These are phyloP conservation scores for Trichoderma aggressivum DNA, from an alignment of 2,329 filamentous ascomycete genomes.

Conservation along the genomic window DNA sequence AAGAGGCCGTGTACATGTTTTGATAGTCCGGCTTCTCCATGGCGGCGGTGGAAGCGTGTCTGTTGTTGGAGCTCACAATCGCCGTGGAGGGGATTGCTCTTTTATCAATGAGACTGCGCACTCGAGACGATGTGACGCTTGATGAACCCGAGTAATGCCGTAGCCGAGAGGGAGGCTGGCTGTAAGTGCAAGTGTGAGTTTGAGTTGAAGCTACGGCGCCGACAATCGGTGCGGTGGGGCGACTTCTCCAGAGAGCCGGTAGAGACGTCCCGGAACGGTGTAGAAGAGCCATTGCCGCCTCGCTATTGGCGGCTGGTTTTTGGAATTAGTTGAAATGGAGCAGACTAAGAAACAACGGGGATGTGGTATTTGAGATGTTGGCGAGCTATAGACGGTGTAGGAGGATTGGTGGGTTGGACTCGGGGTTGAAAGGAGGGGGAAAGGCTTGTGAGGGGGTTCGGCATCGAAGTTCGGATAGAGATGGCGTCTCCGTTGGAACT, in stretches of 20 bases:
- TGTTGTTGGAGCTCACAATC: slow-evolving; percentile 4
- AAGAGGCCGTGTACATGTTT: slow-evolving; percentile 68
- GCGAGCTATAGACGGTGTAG: not conserved
- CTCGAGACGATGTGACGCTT: not conserved
- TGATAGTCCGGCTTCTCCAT: slow-evolving; percentile 23
- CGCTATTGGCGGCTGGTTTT: not conserved
- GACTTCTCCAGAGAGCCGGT: slow-evolving; percentile 25
- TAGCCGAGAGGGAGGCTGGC: slow-evolving; percentile 1
- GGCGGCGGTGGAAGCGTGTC: slow-evolving; percentile 20
- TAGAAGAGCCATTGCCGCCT: slow-evolving; percentile 28
- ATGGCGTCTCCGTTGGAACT: not conserved
- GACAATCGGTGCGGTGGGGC: slow-evolving; percentile 18
- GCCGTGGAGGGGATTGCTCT: not conserved
- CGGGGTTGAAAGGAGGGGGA: not conserved
- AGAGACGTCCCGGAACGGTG: slow-evolving; percentile 27
- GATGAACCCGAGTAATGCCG: not conserved
- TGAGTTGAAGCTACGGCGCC: slow-evolving; percentile 11
- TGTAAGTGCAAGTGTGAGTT: slow-evolving; percentile 7
- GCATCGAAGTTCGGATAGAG: not conserved
- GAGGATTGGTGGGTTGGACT: not conserved
- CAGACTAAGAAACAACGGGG: not conserved
- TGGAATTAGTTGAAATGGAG: not conserved
- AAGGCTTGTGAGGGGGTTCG: not conserved
- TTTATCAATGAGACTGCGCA: not conserved
- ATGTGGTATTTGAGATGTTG: not conserved